Evolutionary conservation across 108 stramenopile genomes (phyloP), one percentile per base, ranked within the genome.

Genomic region (Nannochloropsis granulata): DNA sequence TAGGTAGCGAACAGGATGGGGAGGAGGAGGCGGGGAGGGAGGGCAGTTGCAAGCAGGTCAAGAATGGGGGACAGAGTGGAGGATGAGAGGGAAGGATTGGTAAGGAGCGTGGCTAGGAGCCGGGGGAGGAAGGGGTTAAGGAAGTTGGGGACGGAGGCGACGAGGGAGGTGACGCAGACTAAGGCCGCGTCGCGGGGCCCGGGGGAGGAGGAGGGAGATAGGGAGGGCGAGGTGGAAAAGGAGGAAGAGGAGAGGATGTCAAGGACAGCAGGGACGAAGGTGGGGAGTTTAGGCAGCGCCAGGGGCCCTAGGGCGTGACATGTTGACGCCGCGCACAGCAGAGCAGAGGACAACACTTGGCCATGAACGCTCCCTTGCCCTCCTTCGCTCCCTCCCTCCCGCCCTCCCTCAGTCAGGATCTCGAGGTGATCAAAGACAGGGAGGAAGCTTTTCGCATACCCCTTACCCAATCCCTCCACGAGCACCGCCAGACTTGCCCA

Each of bases 401-500:
- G 13, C 45, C 45, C 21, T 25, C 19, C 82, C 82, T 25, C n/a
- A n/a, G n/a, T n/a, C 13, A 88, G 81, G 13, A 43, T 44, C 23
- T 83, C 81, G 8, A 85, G 83, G 45, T 56, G 78, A 19, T 78
- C 46, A 24, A 88, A 79, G 23, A 88, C 79, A 23, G 44, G 56
- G 24, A 43, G 83, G 14, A 88, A 88, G 19, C 19, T 46, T 8
- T 16, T 43, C 45, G 79, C 43, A 25, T 84, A 34, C 23, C 84
- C 43, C n/a, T 79, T 81, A 13, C 87, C 83, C 8, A 85, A 25
- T 12, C 45, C 84, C n/a, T 83, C 44, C 0, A 84, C 87, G 1
- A 88, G 81, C 14, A 88, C 84, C 42, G 84, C 84, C 82, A 88
- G 19, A 14, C 44, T 80, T 43, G 84, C 45, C 82, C 84, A 81